Percentiles rank a stretch among this genome's conserved stretches.
Evolutionary conservation across 805 yeast genomes (phyloP).

Genomic region (Yarrowia keelungensis): DNA sequence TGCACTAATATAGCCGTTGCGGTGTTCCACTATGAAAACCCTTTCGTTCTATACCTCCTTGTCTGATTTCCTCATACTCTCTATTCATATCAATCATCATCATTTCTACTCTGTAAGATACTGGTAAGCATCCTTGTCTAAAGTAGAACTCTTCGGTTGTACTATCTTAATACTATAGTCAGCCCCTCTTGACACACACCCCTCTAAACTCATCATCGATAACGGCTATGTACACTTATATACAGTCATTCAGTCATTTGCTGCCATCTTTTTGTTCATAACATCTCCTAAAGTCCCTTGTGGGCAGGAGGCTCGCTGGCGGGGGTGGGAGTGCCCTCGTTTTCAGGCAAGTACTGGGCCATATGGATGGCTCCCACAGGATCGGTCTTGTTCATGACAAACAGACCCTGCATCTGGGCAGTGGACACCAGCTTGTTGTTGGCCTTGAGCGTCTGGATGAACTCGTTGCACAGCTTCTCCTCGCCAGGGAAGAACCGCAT

Average conservation of each 20-base stretch:
- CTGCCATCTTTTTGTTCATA: neutral
- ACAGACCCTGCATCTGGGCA: constrained; percentile 94
- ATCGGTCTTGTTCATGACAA: constrained; percentile 86
- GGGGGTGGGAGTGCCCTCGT: constrained; percentile 22
- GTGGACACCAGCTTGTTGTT: constrained; percentile 74
- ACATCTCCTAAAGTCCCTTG: constrained; percentile 3
- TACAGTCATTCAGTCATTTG: neutral
- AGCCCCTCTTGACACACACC: too few relatives aligned
- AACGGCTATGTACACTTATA: constrained; percentile 20
- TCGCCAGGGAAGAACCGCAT: constrained; percentile 76
- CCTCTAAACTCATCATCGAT: neutral
- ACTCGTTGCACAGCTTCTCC: constrained; percentile 62
- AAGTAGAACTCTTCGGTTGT: too few relatives aligned
- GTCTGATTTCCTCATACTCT: too few relatives aligned
- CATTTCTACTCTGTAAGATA: too few relatives aligned
- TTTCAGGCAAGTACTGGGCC: constrained; percentile 50
- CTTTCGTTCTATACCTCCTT: too few relatives aligned
- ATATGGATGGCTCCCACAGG: constrained; percentile 77
- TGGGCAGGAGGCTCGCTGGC: constrained; percentile 35
- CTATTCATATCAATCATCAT: too few relatives aligned
- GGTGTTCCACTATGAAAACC: too few relatives aligned
- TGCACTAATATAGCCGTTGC: too few relatives aligned
- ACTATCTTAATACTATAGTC: too few relatives aligned
- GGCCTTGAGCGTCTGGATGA: constrained; percentile 55
- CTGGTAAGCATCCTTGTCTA: too few relatives aligned